Evolutionary conservation across 345 rosid genomes (phyloP).

Genomic region (Cardamine chenopodiifolia): DNA sequence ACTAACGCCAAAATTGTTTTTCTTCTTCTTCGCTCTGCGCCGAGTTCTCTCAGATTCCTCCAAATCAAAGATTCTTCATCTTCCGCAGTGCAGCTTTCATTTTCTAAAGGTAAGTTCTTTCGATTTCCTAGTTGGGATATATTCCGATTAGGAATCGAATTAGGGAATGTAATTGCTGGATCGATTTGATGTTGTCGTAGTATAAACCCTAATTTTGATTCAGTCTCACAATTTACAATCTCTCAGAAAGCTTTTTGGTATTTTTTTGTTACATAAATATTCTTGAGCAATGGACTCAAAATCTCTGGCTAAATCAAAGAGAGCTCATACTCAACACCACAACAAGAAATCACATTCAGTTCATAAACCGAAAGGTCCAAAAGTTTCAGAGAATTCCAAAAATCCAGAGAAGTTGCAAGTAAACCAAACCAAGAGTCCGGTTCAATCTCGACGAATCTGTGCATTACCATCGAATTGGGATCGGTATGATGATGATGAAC

Average conservation of each 20-base stretch:
- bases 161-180: not conserved
- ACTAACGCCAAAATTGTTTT: not conserved
- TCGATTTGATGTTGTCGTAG: not conserved
- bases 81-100: not conserved
- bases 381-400: slow-evolving; percentile 32
- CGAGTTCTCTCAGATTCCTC: not conserved
- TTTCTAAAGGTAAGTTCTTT: not conserved
- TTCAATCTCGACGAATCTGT: slow-evolving; percentile 43
- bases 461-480: slow-evolving; percentile 77
- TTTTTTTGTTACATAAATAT: no score
- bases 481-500: slow-evolving; percentile 66
- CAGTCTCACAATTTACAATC: not conserved
- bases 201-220: slow-evolving; percentile 6
- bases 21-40: slow-evolving; percentile 9
- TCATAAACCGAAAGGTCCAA: slow-evolving; percentile 49
- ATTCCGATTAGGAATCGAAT: not conserved
- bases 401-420: slow-evolving; percentile 40
- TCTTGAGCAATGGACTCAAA: slow-evolving; percentile 62
- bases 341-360: slow-evolving; percentile 54
- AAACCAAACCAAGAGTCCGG: slow-evolving; percentile 50
- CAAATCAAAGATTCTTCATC: slow-evolving; percentile 22
- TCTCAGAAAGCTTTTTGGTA: slow-evolving; percentile 4
- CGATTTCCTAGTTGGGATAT: no score
- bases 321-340: slow-evolving; percentile 81
- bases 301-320: slow-evolving; percentile 80